Conservation (phyloP, 805 yeast species). For the Vanderwaltozyma tropicalis region DNA sequence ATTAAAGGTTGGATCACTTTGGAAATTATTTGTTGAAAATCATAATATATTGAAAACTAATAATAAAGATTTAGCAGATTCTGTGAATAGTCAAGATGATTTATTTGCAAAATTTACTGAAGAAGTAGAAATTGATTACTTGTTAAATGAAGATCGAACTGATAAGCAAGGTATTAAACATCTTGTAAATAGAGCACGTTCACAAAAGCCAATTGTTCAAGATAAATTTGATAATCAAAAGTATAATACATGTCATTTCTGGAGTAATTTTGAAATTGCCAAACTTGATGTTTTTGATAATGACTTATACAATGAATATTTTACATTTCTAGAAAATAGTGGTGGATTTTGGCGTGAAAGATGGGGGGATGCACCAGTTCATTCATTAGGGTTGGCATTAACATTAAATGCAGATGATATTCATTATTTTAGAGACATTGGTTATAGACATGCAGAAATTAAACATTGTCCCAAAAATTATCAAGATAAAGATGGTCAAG, state of each 20-base stretch:
- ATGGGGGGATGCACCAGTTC: constrained; percentile 98
- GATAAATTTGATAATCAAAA: constrained; percentile 58
- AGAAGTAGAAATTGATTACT: constrained; percentile 25
- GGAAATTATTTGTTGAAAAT: constrained; percentile 53
- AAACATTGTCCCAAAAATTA: constrained; percentile 73
- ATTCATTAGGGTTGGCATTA: constrained; percentile 77
- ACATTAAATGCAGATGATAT: constrained; percentile 56
- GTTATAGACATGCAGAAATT: constrained; percentile 71
- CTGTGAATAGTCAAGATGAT: constrained; percentile 20
- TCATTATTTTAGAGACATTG: constrained; percentile 89
- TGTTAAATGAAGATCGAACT: constrained; percentile 11
- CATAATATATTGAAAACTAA: constrained; percentile 29
- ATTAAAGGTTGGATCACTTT: constrained; percentile 48
- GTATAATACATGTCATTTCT: constrained; percentile 76
- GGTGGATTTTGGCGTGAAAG: constrained; percentile 86
- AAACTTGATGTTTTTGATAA: constrained; percentile 64
- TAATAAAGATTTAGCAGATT: constrained; percentile 20
- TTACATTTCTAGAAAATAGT: constrained; percentile 52
- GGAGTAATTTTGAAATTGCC: constrained; percentile 93
- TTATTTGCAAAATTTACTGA: constrained; percentile 21
- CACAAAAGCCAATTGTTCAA: constrained; percentile 26
- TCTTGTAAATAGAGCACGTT: constrained; percentile 32
- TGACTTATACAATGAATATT: constrained; percentile 54
- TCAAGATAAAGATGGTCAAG: constrained; percentile 7
- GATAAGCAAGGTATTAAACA: constrained; percentile 27